A percentile compares a stretch with the other conserved stretches of the same genome.
Evolutionary conservation across 768 basidiomycete genomes (phyloP).

Genomic region (Galerina marginata): DNA sequence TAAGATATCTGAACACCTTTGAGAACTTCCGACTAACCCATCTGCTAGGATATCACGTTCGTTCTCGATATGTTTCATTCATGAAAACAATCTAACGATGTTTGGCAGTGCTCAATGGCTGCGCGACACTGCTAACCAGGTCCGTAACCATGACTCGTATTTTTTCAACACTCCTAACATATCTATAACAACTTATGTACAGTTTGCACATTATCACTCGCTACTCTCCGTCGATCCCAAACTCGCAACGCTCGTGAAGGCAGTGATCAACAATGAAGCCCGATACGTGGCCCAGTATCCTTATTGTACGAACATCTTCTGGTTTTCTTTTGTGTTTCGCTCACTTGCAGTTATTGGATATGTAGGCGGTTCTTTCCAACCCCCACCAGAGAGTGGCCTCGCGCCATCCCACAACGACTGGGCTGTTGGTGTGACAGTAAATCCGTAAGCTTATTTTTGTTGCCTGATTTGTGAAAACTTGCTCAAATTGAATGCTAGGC

Average conservation of each 20-base stretch:
- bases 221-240: constrained; percentile 62
- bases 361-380: constrained; percentile 74
- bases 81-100: constrained; percentile 8
- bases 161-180: not conserved
- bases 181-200: constrained; percentile 1
- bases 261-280: constrained; percentile 84
- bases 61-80: constrained; percentile 24
- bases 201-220: constrained; percentile 75
- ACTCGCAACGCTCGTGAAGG: constrained; percentile 71
- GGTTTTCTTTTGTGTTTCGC: not conserved
- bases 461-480: not conserved
- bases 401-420: constrained; percentile 68
- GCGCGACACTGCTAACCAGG: constrained; percentile 82
- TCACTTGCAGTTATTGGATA: not conserved
- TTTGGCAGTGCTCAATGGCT: constrained; percentile 78
- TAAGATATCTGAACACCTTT: constrained; percentile 33
- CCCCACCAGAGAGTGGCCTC: constrained; percentile 76
- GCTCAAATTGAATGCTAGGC: constrained; percentile 41
- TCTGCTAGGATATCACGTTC: constrained; percentile 71
- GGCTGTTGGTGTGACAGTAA: constrained; percentile 72
- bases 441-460: constrained; percentile 58
- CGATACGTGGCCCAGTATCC: constrained; percentile 75
- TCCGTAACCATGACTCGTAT: constrained; percentile 27
- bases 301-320: constrained; percentile 53
- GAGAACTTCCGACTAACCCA: not conserved